A percentile compares a stretch with the other conserved stretches of the same genome.
Conservation (phyloP, 768 basidiomycete species). For the Leccinum aurantiacum region DNA sequence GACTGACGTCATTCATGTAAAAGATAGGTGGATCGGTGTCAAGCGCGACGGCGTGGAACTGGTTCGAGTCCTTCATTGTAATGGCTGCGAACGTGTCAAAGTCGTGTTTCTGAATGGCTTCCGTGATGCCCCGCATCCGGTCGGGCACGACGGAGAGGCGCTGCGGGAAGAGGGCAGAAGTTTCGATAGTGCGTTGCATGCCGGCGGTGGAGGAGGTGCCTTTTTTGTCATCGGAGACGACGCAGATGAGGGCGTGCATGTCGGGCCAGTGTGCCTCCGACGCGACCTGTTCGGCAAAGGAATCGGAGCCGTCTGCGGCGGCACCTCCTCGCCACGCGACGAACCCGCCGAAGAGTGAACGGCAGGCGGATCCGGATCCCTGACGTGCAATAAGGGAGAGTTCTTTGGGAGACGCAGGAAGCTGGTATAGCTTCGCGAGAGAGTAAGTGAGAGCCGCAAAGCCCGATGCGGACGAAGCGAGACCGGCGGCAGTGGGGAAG, state of each 20-base stretch:
- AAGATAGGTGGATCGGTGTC: slow-evolving; percentile 98
- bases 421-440: slow-evolving; percentile 80
- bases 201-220: slow-evolving; percentile 92
- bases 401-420: slow-evolving; percentile 72
- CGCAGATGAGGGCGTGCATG: slow-evolving; percentile 95
- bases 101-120: slow-evolving; percentile 75
- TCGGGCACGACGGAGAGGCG: slow-evolving; percentile 89
- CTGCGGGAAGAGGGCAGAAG: slow-evolving; percentile 82
- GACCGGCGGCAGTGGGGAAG: slow-evolving; percentile 97
- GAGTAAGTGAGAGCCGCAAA: slow-evolving; percentile 94
- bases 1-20: slow-evolving; percentile 97
- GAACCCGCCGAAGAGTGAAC: slow-evolving; percentile 95
- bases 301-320: slow-evolving; percentile 72
- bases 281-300: slow-evolving; percentile 84
- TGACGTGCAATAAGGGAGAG: slow-evolving; percentile 95
- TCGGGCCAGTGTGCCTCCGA: slow-evolving; percentile 89
- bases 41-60: slow-evolving; percentile 97
- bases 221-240: slow-evolving; percentile 95
- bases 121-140: slow-evolving; percentile 79
- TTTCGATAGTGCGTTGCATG: slow-evolving; percentile 98
- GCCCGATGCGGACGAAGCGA: slow-evolving; percentile 96
- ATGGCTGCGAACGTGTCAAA: slow-evolving; percentile 88
- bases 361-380: slow-evolving; percentile 96
- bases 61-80: slow-evolving; percentile 98
- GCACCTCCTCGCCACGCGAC: slow-evolving; percentile 82